phyloP scores from a whole-genome alignment of 352 stramenopile genomes.

The Blastocystis sp. region DNA sequence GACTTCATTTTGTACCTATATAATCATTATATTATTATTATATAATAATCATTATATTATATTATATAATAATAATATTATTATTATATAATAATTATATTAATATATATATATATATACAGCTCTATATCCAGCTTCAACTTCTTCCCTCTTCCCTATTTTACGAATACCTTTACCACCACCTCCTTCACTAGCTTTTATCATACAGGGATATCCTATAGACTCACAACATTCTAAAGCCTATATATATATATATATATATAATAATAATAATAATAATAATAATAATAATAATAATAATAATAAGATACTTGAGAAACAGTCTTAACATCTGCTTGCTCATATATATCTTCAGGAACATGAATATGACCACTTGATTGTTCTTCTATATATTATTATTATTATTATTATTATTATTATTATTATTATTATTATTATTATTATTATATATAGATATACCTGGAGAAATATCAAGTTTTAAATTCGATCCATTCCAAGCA shows the following conservation, averaged over 20 bases:
- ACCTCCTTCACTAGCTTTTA: conserved; percentile 94
- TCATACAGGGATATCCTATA: conserved; percentile 98
- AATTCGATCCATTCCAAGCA: conserved; percentile 85
- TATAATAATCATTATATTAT: background rate
- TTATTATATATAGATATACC: too few species aligned
- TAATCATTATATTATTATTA: background rate
- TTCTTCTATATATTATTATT: background rate
- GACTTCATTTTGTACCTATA: conserved; percentile 84
- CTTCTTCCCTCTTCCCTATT: conserved; percentile 58
- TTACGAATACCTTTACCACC: conserved; percentile 96
- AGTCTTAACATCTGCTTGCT: conserved; percentile 70
- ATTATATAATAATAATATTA: conserved; percentile 4
- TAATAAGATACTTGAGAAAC: conserved; percentile 8
- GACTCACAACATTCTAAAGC: conserved; percentile 69
- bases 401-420: background rate
- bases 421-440: conserved; percentile 45
- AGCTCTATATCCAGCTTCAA: conserved; percentile 47
- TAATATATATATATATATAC: conserved; percentile 2
- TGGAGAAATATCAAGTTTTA: conserved; percentile 71
- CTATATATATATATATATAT: conserved; percentile 49
- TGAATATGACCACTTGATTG: conserved; percentile 40
- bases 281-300: background rate
- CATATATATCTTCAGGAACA: conserved; percentile 80
- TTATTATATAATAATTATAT: background rate
- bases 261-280: background rate